These are phyloP conservation scores for Capniomyces stellatus DNA, from an alignment of 371 early-diverging fungal species.

Conservation along the genomic window DNA sequence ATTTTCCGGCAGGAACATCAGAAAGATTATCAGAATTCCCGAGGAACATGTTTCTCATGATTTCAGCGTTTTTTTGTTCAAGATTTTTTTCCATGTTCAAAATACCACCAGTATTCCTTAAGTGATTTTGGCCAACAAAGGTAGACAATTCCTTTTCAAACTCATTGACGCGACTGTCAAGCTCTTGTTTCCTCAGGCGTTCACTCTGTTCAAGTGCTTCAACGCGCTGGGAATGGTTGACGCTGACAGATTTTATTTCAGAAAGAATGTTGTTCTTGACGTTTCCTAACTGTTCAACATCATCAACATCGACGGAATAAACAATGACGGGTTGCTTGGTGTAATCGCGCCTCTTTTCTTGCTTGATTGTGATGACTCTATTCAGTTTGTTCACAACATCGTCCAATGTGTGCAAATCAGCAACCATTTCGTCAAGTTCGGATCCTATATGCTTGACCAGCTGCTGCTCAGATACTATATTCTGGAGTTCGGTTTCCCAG, in stretches of 20 bases:
- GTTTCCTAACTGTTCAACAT: conserved; percentile 41
- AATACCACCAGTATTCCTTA: too few relatives aligned
- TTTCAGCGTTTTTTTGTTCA: too few relatives aligned
- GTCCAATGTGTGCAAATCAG: conserved; percentile 35
- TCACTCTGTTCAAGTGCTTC: conserved; percentile 49
- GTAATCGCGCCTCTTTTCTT: conserved; percentile 7
- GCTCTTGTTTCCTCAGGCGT: conserved; percentile 39
- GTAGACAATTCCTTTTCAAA: conserved; percentile 49
- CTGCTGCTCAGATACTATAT: conserved; percentile 56
- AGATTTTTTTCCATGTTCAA: too few relatives aligned
- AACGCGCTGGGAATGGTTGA: conserved; percentile 42
- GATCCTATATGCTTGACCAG: conserved; percentile 56
- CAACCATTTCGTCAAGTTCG: conserved; percentile 37
- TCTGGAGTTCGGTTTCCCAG: conserved; percentile 62
- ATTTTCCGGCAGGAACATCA: too few relatives aligned
- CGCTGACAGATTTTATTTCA: conserved; percentile 44
- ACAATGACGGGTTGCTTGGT: conserved; percentile 12
- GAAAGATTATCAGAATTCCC: too few relatives aligned
- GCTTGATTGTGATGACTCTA: conserved; percentile 35
- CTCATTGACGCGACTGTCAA: conserved; percentile 36
- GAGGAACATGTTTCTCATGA: too few relatives aligned
- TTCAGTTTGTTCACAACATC: conserved; percentile 37
- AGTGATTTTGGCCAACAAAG: conserved; percentile 47
- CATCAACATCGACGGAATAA: conserved; percentile 32
- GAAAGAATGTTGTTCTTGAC: conserved; percentile 40